phyloP scores from a whole-genome alignment of 106 monocot genomes.

The Vanilla planifolia region DNA sequence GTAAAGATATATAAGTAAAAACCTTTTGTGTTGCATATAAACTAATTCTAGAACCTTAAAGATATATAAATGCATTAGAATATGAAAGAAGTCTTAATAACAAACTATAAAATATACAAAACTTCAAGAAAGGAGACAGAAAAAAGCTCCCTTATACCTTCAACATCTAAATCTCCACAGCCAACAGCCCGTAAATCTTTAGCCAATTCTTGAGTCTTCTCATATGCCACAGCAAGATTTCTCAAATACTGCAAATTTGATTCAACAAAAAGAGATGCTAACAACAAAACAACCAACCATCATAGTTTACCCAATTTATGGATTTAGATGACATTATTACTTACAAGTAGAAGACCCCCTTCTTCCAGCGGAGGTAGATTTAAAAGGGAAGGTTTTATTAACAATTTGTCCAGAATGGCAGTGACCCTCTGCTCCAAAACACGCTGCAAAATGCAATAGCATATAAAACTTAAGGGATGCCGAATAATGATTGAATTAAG shows the following conservation, averaged over 20 bases:
- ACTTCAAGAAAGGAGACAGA: too few relatives aligned
- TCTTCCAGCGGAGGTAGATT: conserved; percentile 84
- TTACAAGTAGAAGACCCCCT: conserved; percentile 76
- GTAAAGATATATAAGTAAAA: too few relatives aligned
- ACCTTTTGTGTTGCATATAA: too few relatives aligned
- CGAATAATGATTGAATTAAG: conserved; percentile 1
- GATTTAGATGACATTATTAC: conserved; percentile 12
- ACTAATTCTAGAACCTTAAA: too few relatives aligned
- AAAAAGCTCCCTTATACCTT: conserved; percentile 56
- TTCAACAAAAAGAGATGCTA: conserved; percentile 7
- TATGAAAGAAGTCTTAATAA: too few relatives aligned
- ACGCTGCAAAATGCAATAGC: conserved; percentile 36
- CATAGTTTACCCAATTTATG: background rate
- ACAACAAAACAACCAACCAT: background rate
- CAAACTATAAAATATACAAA: too few relatives aligned
- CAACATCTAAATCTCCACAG: conserved; percentile 97
- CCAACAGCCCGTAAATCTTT: conserved; percentile 84
- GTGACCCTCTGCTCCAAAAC: conserved; percentile 94
- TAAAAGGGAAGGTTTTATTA: conserved; percentile 88
- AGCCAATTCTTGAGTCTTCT: conserved; percentile 90
- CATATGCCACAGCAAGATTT: conserved; percentile 81
- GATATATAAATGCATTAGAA: too few relatives aligned
- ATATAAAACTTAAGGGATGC: background rate
- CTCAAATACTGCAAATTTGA: conserved; percentile 78
- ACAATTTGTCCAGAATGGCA: conserved; percentile 79